Evolutionary conservation across 2,329 filamentous ascomycete species (phyloP).

Genomic region (Penicillium expansum): DNA sequence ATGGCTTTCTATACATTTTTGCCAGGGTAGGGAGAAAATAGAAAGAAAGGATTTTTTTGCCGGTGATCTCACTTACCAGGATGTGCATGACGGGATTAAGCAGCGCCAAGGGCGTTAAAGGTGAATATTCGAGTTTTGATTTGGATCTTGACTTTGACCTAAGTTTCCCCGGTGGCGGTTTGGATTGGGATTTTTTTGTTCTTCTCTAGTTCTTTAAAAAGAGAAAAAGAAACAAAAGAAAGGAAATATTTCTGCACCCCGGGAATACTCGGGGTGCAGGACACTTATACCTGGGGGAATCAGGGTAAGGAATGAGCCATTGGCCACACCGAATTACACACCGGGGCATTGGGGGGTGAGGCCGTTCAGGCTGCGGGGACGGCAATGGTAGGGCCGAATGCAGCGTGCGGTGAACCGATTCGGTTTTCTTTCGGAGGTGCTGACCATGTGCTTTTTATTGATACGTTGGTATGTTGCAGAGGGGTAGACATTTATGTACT

Average conservation of each 20-base stretch:
- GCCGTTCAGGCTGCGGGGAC: constrained; percentile 28
- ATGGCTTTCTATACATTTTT: not conserved
- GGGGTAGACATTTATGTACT: not conserved
- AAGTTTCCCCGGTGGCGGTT: not conserved
- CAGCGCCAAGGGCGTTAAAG: constrained; percentile 11
- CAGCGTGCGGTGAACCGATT: constrained; percentile 36
- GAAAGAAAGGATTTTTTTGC: not conserved
- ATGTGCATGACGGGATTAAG: constrained; percentile 43
- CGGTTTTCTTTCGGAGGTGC: constrained; percentile 4
- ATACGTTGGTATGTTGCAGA: not conserved
- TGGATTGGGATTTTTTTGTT: not conserved
- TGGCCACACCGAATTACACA: constrained; percentile 17
- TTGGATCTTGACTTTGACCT: not conserved
- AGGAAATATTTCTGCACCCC: constrained; percentile 3
- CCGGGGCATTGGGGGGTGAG: constrained; percentile 29
- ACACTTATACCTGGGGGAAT: constrained; percentile 17
- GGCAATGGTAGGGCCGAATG: constrained; percentile 25
- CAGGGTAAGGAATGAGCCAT: constrained; percentile 24
- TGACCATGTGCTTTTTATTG: constrained; percentile 1
- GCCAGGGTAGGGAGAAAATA: not conserved
- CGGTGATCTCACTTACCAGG: constrained; percentile 38
- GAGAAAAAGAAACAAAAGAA: constrained; percentile 1
- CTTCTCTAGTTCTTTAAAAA: not conserved
- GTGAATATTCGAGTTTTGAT: not conserved
- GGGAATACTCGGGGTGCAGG: constrained; percentile 4